Conservation (phyloP, 345 rosid genomes). For the Triadica sebifera region DNA sequence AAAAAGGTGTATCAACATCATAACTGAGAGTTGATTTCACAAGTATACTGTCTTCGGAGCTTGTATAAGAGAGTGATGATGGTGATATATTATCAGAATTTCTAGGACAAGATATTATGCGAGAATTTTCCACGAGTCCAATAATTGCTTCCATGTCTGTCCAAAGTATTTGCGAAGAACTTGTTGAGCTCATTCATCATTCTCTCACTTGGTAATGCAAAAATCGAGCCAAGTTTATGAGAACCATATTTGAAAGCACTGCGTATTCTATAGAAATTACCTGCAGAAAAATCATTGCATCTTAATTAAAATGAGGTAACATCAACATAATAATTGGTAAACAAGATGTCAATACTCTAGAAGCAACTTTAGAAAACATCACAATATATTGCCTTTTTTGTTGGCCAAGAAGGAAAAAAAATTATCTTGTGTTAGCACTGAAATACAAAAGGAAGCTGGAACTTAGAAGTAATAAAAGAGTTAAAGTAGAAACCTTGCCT, state of each 20-base stretch:
- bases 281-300: conserved; percentile 28
- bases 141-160: conserved; percentile 24
- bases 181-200: conserved; percentile 54
- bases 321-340: background rate
- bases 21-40: conserved; percentile 8
- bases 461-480: background rate
- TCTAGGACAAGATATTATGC: conserved; percentile 5
- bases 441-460: background rate
- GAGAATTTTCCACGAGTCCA: conserved; percentile 13
- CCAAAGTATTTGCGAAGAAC: conserved; percentile 52
- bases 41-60: conserved; percentile 12
- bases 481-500: background rate
- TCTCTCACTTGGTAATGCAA: conserved; percentile 54
- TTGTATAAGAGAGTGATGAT: conserved; percentile 14
- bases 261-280: conserved; percentile 77
- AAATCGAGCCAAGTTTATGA: conserved; percentile 67
- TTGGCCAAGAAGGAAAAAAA: background rate
- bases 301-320: background rate
- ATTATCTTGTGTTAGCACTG: background rate
- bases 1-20: background rate
- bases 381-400: too few species aligned
- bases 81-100: conserved; percentile 9
- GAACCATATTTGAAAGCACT: conserved; percentile 91
- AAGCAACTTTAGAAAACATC: background rate
- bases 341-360: background rate